Evolutionary conservation across 208 protist genomes (phyloP), one percentile per base, ranked within the genome.

Genomic region (Blechomonas ayalai): DNA sequence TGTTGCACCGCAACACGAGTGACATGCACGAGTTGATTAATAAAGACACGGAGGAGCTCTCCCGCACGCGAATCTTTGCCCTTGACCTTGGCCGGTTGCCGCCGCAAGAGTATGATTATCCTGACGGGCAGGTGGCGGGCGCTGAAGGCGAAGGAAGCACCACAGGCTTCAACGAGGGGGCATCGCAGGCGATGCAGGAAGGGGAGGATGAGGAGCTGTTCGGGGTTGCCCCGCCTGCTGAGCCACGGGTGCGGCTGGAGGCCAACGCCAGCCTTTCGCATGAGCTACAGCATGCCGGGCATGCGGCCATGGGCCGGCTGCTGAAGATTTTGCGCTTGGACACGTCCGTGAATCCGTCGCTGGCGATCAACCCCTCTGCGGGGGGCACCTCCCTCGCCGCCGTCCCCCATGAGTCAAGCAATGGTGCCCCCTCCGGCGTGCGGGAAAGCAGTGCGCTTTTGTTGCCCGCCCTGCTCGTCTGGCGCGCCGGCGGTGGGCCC

Each of bases 71-170:
- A 25, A 57, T 85, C 31, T 90, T 82, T 35, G 66, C 60, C 16
- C 55, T 82, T 9, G 63, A 90, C 43, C 62, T 90, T 23, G 44
- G 60, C n/a, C 57, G 39, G 25, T 44, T 88, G n/a, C 70, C 73
- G 1, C 55, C 60, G 20, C 53, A 68, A 25, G 73, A 81, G 18
- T 80, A 79, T 52, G 66, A 69, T 15, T 26, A 26, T n/a, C 36
- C 8, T 24, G 31, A 24, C 18, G 9, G 26, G 24, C 7, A 39
- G 20, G 29, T 31, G 33, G 25, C 56, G 38, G 32, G 2, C 40
- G 25, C 25, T 28, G 28, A 23, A 28, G 28, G 46, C 13, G 16
- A 19, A 53, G n/a, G 31, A 42, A 7, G 37, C 19, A 3, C 23
- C 16, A 13, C 23, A 8, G 37, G 13, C 9, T 20, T 9, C 37